Base-by-base conservation (phyloP, 805 yeast species). In the Debaryomyces prosopidis region DNA sequence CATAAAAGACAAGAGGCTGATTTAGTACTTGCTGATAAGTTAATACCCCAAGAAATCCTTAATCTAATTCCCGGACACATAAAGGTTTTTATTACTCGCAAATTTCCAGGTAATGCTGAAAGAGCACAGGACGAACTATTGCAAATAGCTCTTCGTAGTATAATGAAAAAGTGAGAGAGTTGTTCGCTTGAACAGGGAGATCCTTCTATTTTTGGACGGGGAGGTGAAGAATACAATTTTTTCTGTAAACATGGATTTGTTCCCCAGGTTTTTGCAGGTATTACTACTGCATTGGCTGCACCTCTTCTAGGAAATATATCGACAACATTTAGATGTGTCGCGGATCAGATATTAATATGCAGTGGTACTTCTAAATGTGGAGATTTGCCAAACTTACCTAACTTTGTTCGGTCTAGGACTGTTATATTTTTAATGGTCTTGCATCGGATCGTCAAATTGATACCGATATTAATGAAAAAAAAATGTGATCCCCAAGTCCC, bases 61-160 rank as follows among this genome's bases (percentile, higher is more conserved):
- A 88, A 85, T 37, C 66, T 91, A 15, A 84, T 92, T 12, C 97
- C 97, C 0, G 62, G 77, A 26, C 73, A 75, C 26, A 87, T 95
- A 1, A 84, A 83, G 37, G 71, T 85, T 3, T 89, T 87, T 60
- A 90, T 91, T 47, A 97, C 98, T 2, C 77, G 89, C 34, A 92
- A 92, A 64, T 92, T 90, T 68, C 98, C 98, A 2, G 98, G 98
- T 1, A 92, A 92, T 62, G 97, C 98, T 1, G 97, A 90, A 58
- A 78, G 78, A 39, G 98, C 98, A 0, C 98, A 92, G 65, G 79
- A 86, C 48, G 96, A 92, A 64, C 74, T 92, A 36, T 68, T 89
- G 27, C 69, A 75, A n/a, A 62, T 84, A 51, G 97, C 96, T 0
- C 65, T 92, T 14, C 76, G 75, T 27, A 85, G 83, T 0, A 63